phyloP scores from a whole-genome alignment of 2,329 filamentous ascomycete species.

The Colletotrichum trifolii region DNA sequence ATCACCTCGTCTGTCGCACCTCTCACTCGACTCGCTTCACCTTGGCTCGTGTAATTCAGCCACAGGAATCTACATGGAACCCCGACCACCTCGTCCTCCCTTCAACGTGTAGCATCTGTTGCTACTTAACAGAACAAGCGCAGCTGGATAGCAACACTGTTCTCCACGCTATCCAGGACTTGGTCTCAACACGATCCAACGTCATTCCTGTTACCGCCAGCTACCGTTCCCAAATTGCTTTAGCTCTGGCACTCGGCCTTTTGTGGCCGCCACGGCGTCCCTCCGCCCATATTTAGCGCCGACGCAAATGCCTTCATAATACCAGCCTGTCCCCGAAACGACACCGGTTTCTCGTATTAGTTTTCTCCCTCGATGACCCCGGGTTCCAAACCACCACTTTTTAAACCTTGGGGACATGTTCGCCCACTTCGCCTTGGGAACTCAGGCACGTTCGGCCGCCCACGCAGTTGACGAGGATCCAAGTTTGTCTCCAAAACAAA shows the following conservation, averaged over 20 bases:
- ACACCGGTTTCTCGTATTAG: constrained; percentile 2
- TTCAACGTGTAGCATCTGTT: not conserved
- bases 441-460: constrained; percentile 15
- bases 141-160: constrained; percentile 19
- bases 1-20: not conserved
- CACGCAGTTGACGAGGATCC: constrained; percentile 10
- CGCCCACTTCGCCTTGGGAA: constrained; percentile 29
- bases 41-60: too few relatives aligned
- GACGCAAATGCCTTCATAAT: constrained; percentile 35
- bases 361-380: not conserved
- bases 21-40: not conserved
- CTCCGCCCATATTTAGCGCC: constrained; percentile 22
- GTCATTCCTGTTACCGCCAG: constrained; percentile 23
- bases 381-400: not conserved
- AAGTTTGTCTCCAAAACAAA: constrained; percentile 27
- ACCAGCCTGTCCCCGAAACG: constrained; percentile 7
- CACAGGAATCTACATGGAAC: too few relatives aligned
- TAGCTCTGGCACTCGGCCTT: constrained; percentile 25
- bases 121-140: not conserved
- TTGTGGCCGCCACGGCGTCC: constrained; percentile 28
- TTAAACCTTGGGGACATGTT: constrained; percentile 19
- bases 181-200: constrained; percentile 13
- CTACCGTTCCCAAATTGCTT: constrained; percentile 1
- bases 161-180: not conserved
- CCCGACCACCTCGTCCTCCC: not conserved